Percentiles rank a stretch among this genome's conserved stretches.
Evolutionary conservation across 805 yeast genomes (phyloP).

Genomic region (Cyberlindnera bimundalis): DNA sequence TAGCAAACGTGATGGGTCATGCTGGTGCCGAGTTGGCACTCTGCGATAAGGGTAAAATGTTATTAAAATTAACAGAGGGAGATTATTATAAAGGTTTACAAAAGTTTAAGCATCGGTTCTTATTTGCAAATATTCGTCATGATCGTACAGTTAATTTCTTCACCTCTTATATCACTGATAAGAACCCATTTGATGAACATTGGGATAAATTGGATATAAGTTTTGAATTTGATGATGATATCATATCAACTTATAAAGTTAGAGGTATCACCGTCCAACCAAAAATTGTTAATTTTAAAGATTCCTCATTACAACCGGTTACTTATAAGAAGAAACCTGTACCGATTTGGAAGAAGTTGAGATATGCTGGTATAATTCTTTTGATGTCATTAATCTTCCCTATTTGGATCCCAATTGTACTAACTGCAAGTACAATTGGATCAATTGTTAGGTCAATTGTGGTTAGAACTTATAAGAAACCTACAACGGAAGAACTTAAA

Average conservation of each 20-base stretch:
- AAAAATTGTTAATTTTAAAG: conserved; percentile 47
- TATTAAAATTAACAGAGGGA: conserved; percentile 39
- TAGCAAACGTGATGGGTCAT: conserved; percentile 55
- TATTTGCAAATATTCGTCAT: conserved; percentile 72
- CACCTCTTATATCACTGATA: conserved; percentile 72
- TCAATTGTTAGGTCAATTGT: conserved; percentile 38
- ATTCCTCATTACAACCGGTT: conserved; percentile 25
- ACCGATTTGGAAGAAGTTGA: conserved; percentile 18
- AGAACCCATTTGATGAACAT: conserved; percentile 66
- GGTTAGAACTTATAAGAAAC: conserved; percentile 31
- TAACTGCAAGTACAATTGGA: conserved; percentile 33
- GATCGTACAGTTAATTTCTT: conserved; percentile 88
- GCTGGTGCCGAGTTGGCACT: conserved; percentile 77
- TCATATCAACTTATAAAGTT: conserved; percentile 32
- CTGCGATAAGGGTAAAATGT: conserved; percentile 38
- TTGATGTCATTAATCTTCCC: conserved; percentile 35
- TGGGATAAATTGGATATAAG: conserved; percentile 41
- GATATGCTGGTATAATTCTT: conserved; percentile 25
- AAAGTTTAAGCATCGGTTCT: conserved; percentile 51
- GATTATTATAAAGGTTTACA: conserved; percentile 52
- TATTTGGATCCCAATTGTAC: conserved; percentile 47
- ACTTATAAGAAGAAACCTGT: conserved; percentile 12
- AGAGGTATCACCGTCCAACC: conserved; percentile 40
- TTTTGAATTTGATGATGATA: conserved; percentile 44
- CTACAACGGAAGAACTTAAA: conserved; percentile 12